phyloP scores from a whole-genome alignment of 2,329 filamentous ascomycete species.

The Clonostachys chloroleuca region DNA sequence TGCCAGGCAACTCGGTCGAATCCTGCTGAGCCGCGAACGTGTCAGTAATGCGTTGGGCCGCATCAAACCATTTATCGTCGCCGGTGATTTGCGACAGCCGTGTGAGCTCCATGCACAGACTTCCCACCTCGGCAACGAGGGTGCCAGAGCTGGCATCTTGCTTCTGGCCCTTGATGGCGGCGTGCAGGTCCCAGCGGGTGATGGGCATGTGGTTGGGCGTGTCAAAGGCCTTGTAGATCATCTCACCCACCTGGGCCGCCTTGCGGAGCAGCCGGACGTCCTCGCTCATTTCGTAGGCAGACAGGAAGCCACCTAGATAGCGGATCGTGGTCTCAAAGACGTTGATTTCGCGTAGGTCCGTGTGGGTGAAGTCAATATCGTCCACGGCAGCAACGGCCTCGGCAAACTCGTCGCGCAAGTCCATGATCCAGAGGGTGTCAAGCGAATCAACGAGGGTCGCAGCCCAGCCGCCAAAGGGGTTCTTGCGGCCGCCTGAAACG shows the following conservation, averaged over 20 bases:
- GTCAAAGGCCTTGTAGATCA: slow-evolving; percentile 50
- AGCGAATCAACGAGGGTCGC: slow-evolving; percentile 57
- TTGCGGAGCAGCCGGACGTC: slow-evolving; percentile 41
- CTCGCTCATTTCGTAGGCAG: slow-evolving; percentile 44
- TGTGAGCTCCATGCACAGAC: slow-evolving; percentile 71
- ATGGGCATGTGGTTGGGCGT: slow-evolving; percentile 51
- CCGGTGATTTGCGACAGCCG: slow-evolving; percentile 69
- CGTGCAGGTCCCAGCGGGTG: slow-evolving; percentile 40
- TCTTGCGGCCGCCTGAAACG: slow-evolving; percentile 37
- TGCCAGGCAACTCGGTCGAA: slow-evolving; percentile 64
- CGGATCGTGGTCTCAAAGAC: slow-evolving; percentile 52
- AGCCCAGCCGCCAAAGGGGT: slow-evolving; percentile 49
- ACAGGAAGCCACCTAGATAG: slow-evolving; percentile 45
- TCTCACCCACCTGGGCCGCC: slow-evolving; percentile 46
- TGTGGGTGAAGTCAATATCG: slow-evolving; percentile 47
- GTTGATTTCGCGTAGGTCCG: slow-evolving; percentile 34
- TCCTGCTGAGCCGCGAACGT: slow-evolving; percentile 66
- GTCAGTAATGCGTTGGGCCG: slow-evolving; percentile 67
- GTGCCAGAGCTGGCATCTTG: slow-evolving; percentile 45
- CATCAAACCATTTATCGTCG: slow-evolving; percentile 72
- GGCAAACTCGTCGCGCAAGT: slow-evolving; percentile 49
- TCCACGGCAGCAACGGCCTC: slow-evolving; percentile 42
- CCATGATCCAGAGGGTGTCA: slow-evolving; percentile 62
- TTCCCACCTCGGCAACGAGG: slow-evolving; percentile 48
- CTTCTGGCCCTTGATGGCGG: slow-evolving; percentile 31